Conservation (phyloP, 75 land plant genomes). For the Gnetum montanum region DNA sequence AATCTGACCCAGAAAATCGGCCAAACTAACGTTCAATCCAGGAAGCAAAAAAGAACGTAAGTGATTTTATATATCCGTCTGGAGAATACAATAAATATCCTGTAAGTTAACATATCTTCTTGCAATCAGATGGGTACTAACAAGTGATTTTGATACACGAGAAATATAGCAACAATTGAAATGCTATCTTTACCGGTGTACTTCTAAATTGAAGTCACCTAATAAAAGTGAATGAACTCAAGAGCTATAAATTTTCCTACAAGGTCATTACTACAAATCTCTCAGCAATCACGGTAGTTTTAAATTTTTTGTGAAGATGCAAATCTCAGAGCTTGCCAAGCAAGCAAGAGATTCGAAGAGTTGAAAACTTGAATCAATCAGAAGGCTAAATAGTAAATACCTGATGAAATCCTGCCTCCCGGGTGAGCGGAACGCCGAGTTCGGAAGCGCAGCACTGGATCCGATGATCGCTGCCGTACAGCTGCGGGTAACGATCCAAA, state of each 20-base stretch:
- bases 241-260: neutral
- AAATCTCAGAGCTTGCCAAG: neutral
- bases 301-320: neutral
- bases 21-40: neutral
- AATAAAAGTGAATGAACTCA: neutral
- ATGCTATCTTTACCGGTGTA: neutral
- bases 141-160: neutral
- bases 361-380: neutral
- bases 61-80: neutral
- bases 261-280: neutral
- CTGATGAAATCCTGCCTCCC: slow-evolving; percentile 51
- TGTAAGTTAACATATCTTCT: neutral
- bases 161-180: neutral
- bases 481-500: slow-evolving; percentile 25
- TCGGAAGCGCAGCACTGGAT: slow-evolving; percentile 58
- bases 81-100: neutral
- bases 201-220: neutral
- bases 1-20: neutral
- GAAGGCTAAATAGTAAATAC: slow-evolving; percentile 9
- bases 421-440: slow-evolving; percentile 50
- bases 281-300: neutral
- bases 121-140: neutral
- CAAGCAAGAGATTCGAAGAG: neutral
- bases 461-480: slow-evolving; percentile 53
- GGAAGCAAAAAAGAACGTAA: too few relatives aligned